Evolutionary conservation across 768 basidiomycete species (phyloP), one percentile per base, ranked within the genome.

Genomic region (Grammothele lineata): DNA sequence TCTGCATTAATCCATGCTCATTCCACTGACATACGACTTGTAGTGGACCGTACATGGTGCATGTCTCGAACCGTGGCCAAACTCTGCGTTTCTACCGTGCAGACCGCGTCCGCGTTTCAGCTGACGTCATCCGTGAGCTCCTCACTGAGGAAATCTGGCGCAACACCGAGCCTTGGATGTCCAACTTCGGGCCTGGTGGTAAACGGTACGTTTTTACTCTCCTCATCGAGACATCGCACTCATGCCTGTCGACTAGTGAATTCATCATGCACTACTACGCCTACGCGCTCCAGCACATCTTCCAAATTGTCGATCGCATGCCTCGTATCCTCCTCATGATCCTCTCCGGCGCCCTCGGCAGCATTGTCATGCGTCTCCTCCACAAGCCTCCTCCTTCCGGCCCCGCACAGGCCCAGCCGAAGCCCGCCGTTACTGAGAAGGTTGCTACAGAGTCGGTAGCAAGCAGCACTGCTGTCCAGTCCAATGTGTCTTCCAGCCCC

Each of bases 31-130:
- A 23, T 52, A 27, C 14, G 5, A 14, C 23, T 47, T 40, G 19
- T 51, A 93, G 92, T 56, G 88, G 87, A 3, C 92, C 92, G 0
- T 76, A 76, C 48, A 64, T 93, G 22, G 80, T 93, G 23, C 67
- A 93, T 17, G 54, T 82, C 38, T 79, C 75, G 38, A 76, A 92
- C 56, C 74, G 86, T 24, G 92, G 90, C 24, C 73, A 79, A 57
- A 79, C 77, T 2, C 75, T 95, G n/a, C 84, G 91, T 17, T 95
- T 94, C 72, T 85, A 87, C 63, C 74, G 72, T 48, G 75, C 85
- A 5, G 72, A 75, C 12, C 73, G 80, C 37, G 67, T 92, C 46
- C 75, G 82, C 47, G 66, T 89, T 5, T 73, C 68, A 24, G 72
- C 76, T 3, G 81, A 82, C 17, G 63, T 75, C 15, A 60, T 95